These are phyloP conservation scores for Ophiostoma triangulosporum DNA, from an alignment of 2,329 filamentous ascomycete species.

Conservation along the genomic window DNA sequence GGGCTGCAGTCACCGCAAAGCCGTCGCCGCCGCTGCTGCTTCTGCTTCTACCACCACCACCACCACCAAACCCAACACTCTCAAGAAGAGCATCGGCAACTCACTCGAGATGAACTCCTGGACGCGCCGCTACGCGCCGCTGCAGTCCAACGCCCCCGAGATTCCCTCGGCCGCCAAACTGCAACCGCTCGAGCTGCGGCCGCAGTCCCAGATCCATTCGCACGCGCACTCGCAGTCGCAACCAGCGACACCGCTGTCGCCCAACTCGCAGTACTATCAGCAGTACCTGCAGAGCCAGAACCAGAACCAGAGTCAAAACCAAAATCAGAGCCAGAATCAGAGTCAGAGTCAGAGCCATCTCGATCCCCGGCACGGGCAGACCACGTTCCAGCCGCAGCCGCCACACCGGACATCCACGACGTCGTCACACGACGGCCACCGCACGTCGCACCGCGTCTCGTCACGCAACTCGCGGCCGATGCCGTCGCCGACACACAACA, in stretches of 20 bases:
- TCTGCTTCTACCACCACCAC: background rate
- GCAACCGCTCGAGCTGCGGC: background rate
- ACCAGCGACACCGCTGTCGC: background rate
- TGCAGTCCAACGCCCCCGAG: background rate
- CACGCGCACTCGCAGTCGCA: background rate
- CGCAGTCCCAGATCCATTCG: background rate
- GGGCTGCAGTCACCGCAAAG: background rate
- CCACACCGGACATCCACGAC: background rate
- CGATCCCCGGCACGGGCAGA: background rate
- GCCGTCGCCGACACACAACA: background rate
- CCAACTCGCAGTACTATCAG: background rate
- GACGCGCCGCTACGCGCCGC: background rate
- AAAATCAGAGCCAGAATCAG: too few relatives aligned
- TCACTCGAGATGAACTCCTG: background rate
- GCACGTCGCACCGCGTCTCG: background rate
- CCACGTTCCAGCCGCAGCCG: background rate
- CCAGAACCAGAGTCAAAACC: too few relatives aligned
- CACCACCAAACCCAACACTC: background rate
- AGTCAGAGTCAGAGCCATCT: background rate
- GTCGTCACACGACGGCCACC: slow-evolving; percentile 1
- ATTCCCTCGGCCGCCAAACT: background rate
- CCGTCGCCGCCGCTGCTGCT: background rate
- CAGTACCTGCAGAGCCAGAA: background rate
- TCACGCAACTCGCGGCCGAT: background rate
- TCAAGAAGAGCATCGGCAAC: background rate